Percentiles rank a stretch among this genome's conserved stretches.
phyloP scores from a whole-genome alignment of 1,139 yeast species.

The Eremothecium gossypii region DNA sequence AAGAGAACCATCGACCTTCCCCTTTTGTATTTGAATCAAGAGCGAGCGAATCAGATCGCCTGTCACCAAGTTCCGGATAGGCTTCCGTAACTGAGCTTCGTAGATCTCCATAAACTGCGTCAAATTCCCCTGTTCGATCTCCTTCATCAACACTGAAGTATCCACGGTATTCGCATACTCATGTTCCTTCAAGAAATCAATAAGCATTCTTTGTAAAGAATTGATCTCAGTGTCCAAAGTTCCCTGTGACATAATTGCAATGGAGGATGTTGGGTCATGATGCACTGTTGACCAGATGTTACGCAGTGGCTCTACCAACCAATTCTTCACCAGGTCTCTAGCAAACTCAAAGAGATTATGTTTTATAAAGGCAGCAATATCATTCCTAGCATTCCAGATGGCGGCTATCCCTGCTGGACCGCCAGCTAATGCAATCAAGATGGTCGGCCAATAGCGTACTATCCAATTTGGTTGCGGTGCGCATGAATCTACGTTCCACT shows the following conservation, averaged over 20 bases:
- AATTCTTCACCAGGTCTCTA: constrained; percentile 61
- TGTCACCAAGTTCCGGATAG: constrained; percentile 49
- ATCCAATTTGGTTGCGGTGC: constrained; percentile 40
- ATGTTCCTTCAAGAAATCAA: constrained; percentile 43
- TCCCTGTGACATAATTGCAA: constrained; percentile 71
- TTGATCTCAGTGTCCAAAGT: constrained; percentile 69
- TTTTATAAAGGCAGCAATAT: constrained; percentile 47
- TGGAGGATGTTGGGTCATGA: constrained; percentile 58
- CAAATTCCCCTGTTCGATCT: constrained; percentile 60
- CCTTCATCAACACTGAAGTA: constrained; percentile 27
- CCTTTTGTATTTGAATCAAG: constrained; percentile 83
- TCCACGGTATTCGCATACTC: constrained; percentile 16
- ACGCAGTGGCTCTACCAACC: constrained; percentile 73
- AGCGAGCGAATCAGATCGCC: constrained; percentile 73
- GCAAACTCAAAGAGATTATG: constrained; percentile 54
- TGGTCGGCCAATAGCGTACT: constrained; percentile 61
- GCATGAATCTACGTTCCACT: constrained; percentile 8
- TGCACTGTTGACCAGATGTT: constrained; percentile 72
- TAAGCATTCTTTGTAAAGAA: constrained; percentile 79
- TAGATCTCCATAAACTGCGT: constrained; percentile 72
- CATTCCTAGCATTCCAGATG: constrained; percentile 42
- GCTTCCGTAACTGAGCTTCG: constrained; percentile 65
- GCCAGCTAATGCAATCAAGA: constrained; percentile 34
- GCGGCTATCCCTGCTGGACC: constrained; percentile 43
- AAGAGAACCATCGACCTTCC: constrained; percentile 88